These are phyloP conservation scores for Plectranthus barbatus DNA, from an alignment of 257 asterid genomes.

Conservation along the genomic window DNA sequence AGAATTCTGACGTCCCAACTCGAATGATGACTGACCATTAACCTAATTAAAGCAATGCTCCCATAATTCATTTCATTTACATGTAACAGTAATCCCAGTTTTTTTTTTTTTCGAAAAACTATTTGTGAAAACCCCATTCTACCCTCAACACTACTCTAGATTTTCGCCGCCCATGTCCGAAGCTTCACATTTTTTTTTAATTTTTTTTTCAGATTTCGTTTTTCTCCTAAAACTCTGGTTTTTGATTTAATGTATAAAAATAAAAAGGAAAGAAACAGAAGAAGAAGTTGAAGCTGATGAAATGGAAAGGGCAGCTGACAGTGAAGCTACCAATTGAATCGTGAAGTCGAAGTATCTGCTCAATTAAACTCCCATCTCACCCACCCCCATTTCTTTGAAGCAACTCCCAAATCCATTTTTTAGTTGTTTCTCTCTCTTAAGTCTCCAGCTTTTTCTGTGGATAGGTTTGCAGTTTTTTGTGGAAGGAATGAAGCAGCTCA, in stretches of 20 bases:
- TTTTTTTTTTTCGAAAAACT: too few relatives aligned
- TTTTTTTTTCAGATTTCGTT: background rate
- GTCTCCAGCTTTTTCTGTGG: background rate
- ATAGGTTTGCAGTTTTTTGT: slow-evolving; percentile 9
- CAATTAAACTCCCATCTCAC: slow-evolving; percentile 22
- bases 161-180: slow-evolving; percentile 25
- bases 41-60: slow-evolving; percentile 16
- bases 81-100: too few relatives aligned
- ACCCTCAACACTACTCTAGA: slow-evolving; percentile 15
- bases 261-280: background rate
- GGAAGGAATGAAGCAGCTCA: slow-evolving; percentile 57
- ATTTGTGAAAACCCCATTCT: too few relatives aligned
- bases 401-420: slow-evolving; percentile 14
- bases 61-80: slow-evolving; percentile 9
- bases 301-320: slow-evolving; percentile 29
- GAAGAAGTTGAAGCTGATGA: slow-evolving; percentile 10
- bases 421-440: background rate
- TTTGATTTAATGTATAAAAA: background rate
- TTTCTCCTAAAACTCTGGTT: background rate
- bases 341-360: slow-evolving; percentile 46
- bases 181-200: background rate
- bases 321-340: slow-evolving; percentile 38
- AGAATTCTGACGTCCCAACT: slow-evolving; percentile 21
- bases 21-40: slow-evolving; percentile 16
- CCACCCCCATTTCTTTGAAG: slow-evolving; percentile 33